Base-by-base conservation (phyloP, 345 rosid genomes). In the Gossypium bickii region DNA sequence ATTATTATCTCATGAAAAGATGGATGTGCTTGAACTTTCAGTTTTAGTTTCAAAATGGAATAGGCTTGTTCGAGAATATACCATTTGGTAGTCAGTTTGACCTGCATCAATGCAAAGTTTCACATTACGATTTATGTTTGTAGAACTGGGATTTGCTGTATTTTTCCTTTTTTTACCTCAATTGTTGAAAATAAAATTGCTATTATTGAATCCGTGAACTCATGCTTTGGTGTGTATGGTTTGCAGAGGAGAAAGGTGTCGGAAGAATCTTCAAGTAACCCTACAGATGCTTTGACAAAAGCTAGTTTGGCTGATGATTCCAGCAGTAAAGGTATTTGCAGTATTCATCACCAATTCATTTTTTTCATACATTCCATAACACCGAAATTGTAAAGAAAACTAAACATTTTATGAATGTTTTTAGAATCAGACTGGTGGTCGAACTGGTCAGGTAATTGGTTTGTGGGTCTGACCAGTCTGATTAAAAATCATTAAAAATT, bases 181-280 rank as follows among this genome's bases (percentile, higher is more conserved):
- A 51, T 43, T 43, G 44, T 18, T 38, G 52, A 48, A 48, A 48
- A 48, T 48, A 12, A 48, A 10, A 48, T 48, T 15, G 41, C 15
- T 4, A 48, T 12, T 48, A 48, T 48, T 48, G 52, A 48, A 48
- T 48, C 52, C 15, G 15, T 48, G 60, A 47, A 65, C 77, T 73
- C 12, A 47, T 71, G 25, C 51, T 51, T 52, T 52, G 8, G 4
- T 48, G 13, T 71, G 38, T 34, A 3, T 64, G 62, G 7, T 34
- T n/a, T 75, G 78, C 86, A 89, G 94, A 86, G 79, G 80, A 84
- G 87, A 78, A 90, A 86, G 83, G 70, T 78, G 38, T 75, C 84
- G 17, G 88, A 84, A 48, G 90, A 82, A 75, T 76, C 48, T 76
- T 66, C 78, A 22, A 74, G 77, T 78, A 80, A 87, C 57, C 87